phyloP scores from a whole-genome alignment of 768 basidiomycete genomes.

The Lepiota subincarnata region DNA sequence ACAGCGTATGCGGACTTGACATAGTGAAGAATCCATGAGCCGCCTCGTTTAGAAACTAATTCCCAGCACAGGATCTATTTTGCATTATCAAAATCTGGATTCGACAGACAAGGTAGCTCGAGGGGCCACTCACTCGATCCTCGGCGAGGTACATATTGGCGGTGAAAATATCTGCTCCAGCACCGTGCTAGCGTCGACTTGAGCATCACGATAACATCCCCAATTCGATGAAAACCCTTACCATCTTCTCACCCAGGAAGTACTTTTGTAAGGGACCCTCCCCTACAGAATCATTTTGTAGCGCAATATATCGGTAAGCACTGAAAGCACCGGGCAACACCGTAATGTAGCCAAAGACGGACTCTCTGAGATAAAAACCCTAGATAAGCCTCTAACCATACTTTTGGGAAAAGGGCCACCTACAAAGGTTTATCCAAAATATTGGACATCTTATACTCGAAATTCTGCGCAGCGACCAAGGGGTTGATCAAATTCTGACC shows the following conservation, averaged over 20 bases:
- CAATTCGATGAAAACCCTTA: conserved; percentile 23
- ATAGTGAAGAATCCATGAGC: conserved; percentile 91
- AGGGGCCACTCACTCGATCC: conserved; percentile 56
- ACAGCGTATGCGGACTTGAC: conserved; percentile 92
- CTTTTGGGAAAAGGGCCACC: conserved; percentile 18
- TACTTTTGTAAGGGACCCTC: conserved; percentile 93
- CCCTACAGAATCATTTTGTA: conserved; percentile 80
- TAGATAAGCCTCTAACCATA: not conserved
- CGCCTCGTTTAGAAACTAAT: conserved; percentile 89
- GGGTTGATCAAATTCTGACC: conserved; percentile 80
- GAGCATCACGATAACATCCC: not conserved
- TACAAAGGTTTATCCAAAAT: conserved; percentile 86
- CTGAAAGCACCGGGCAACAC: conserved; percentile 93
- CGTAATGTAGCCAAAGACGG: conserved; percentile 90
- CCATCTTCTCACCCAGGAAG: conserved; percentile 95
- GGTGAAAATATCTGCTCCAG: conserved; percentile 87
- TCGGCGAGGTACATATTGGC: conserved; percentile 97
- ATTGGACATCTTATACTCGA: conserved; percentile 93
- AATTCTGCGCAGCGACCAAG: conserved; percentile 72
- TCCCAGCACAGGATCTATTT: conserved; percentile 91
- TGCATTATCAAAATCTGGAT: conserved; percentile 9
- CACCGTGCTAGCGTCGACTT: conserved; percentile 53
- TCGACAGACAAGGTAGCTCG: not conserved
- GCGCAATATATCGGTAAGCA: conserved; percentile 85
- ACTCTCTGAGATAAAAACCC: conserved; percentile 42